phyloP scores from a whole-genome alignment of 805 yeast genomes.

The Yarrowia sp. region DNA sequence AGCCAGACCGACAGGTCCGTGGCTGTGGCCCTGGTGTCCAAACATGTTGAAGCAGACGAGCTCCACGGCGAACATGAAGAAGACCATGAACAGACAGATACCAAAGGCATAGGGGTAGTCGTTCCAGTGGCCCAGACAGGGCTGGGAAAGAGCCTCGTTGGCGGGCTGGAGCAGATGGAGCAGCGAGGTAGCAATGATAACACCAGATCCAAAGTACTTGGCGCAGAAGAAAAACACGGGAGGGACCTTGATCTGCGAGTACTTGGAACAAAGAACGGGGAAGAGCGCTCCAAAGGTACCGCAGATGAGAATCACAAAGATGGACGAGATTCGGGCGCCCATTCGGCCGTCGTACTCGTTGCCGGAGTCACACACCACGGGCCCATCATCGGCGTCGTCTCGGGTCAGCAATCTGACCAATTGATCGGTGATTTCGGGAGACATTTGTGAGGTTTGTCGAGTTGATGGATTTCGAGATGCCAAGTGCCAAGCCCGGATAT shows the following conservation, averaged over 20 bases:
- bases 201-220: slow-evolving; percentile 74
- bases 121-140: slow-evolving; percentile 51
- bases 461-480: not conserved
- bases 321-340: slow-evolving; percentile 61
- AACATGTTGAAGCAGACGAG: slow-evolving; percentile 41
- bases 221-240: slow-evolving; percentile 49
- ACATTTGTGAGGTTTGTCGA: not conserved
- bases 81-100: slow-evolving; percentile 58
- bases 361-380: not conserved
- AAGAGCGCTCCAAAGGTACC: slow-evolving; percentile 56
- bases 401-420: slow-evolving; percentile 21
- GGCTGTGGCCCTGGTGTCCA: slow-evolving; percentile 41
- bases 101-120: slow-evolving; percentile 66
- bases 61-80: slow-evolving; percentile 47
- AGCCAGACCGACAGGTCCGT: slow-evolving; percentile 43
- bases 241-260: slow-evolving; percentile 46
- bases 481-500: slow-evolving; percentile 19
- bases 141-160: slow-evolving; percentile 44
- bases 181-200: slow-evolving; percentile 77
- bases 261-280: slow-evolving; percentile 52
- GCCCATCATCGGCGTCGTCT: not conserved
- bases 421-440: slow-evolving; percentile 11
- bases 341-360: slow-evolving; percentile 55
- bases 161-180: slow-evolving; percentile 63
- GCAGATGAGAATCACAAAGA: slow-evolving; percentile 64